These are phyloP conservation scores for Globisporangium megalacanthum DNA, from an alignment of 352 stramenopile species.

Conservation along the genomic window DNA sequence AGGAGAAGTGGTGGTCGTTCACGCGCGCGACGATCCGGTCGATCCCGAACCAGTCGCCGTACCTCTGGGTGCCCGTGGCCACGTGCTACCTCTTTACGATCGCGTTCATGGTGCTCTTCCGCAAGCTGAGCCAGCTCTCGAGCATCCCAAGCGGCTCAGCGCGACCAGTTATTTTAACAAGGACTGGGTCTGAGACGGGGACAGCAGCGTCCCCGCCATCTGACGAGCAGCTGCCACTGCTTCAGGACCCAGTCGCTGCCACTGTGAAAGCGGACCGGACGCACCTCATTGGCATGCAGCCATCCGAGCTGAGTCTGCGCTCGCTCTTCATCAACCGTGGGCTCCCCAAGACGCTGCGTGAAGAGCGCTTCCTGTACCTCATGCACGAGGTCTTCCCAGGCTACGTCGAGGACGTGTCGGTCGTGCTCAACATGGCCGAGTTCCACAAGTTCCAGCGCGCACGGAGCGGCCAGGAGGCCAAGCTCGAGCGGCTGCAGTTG, in stretches of 20 bases:
- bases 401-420: conserved; percentile 74
- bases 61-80: conserved; percentile 69
- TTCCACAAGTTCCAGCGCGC: conserved; percentile 59
- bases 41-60: conserved; percentile 69
- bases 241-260: conserved; percentile 15
- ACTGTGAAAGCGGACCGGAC: conserved; percentile 16
- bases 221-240: conserved; percentile 10
- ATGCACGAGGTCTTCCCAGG: conserved; percentile 78
- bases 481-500: conserved; percentile 52
- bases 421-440: conserved; percentile 77
- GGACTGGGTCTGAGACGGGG: too few relatives aligned
- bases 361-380: conserved; percentile 71
- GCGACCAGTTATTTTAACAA: background rate
- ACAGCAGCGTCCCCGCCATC: background rate
- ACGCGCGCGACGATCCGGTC: conserved; percentile 74
- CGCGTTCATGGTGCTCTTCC: conserved; percentile 68
- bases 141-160: conserved; percentile 40
- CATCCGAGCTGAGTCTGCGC: conserved; percentile 60
- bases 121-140: conserved; percentile 53
- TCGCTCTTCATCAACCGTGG: conserved; percentile 79
- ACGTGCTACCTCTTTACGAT: conserved; percentile 76
- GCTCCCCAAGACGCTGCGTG: conserved; percentile 64
- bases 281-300: conserved; percentile 80
- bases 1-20: conserved; percentile 72
- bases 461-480: conserved; percentile 41